Base-by-base conservation (phyloP, 2,329 filamentous ascomycete genomes). In the Teratosphaeria nubilosa region DNA sequence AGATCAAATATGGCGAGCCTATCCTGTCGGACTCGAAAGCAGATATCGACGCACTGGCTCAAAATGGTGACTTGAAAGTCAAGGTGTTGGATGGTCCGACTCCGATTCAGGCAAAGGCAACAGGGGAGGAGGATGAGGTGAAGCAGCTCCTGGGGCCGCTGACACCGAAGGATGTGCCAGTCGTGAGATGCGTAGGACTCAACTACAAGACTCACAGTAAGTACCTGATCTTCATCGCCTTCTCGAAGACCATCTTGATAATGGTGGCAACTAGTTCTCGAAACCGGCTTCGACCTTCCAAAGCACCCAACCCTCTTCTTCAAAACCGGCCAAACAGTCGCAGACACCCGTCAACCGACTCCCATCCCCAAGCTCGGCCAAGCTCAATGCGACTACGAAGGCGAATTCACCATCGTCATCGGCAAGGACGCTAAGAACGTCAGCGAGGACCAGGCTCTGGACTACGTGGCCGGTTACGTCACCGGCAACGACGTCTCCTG, bases 401-500 rank as follows among this genome's bases (percentile, higher is more conserved):
- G 86, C 70, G 88, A 92, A 74, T 79, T 92, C 6, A 86, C 90
- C 14, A 78, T 84, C 41, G 77, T 91, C 9, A 89, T 91, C 62
- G 86, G 86, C 25, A 86, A 85, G 71, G 75, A 80, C 60, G 86
- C 84, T 60, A 73, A 76, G 51, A 80, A 90, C 68, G 84, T 91
- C 13, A 71, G 82, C 1, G 85, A 88, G 72, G 76, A 77, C 1
- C 72, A 67, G 24, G 88, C 88, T 0, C 75, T 91, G n/a, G 76
- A 85, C 56, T 85, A 88, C 66, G 86, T 91, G 2, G 76, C 90
- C 1, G 88, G 88, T 5, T 91, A 91, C 69, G 79, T 84, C 1
- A 81, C 88, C 34, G 86, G 87, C 56, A 88, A 92, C 72, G 88
- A 92, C 70, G 81, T 92, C n/a, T 89, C 85, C 11, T 87, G 90